phyloP scores from a whole-genome alignment of 148 eudicot genomes.

The Chenopodium album region DNA sequence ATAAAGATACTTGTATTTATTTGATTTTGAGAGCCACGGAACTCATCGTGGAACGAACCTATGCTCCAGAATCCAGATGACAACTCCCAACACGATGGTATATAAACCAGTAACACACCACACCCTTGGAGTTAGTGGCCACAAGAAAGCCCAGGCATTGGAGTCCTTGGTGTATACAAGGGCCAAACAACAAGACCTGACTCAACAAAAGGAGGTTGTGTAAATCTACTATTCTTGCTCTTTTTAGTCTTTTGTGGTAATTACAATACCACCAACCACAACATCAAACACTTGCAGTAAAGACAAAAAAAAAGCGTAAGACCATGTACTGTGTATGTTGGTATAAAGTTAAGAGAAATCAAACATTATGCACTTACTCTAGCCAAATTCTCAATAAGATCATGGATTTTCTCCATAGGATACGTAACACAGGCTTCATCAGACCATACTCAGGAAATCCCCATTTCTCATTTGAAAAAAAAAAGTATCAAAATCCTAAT shows the following conservation, averaged over 20 bases:
- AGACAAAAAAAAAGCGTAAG: background rate
- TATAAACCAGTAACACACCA: conserved; percentile 54
- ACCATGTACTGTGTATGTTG: background rate
- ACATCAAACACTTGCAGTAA: conserved; percentile 51
- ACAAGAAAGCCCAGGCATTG: conserved; percentile 63
- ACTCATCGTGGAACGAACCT: conserved; percentile 51
- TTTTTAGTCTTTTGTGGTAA: conserved; percentile 36
- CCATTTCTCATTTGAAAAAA: too few species aligned
- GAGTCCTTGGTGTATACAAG: conserved; percentile 39
- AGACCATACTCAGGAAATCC: too few species aligned
- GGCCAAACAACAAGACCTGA: conserved; percentile 70
- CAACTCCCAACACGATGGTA: conserved; percentile 56
- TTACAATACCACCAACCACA: conserved; percentile 64
- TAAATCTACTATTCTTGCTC: conserved; percentile 56
- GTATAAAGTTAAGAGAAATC: background rate
- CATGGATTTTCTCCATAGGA: conserved; percentile 25
- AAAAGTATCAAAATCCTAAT: too few species aligned
- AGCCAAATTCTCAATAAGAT: conserved; percentile 42
- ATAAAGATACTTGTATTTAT: conserved; percentile 6
- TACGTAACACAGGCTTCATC: too few species aligned
- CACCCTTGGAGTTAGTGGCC: conserved; percentile 56
- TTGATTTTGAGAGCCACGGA: conserved; percentile 64
- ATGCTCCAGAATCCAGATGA: conserved; percentile 71
- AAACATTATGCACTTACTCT: conserved; percentile 46
- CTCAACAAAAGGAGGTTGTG: conserved; percentile 53